Percentiles rank a stretch among this genome's conserved stretches.
Conservation (phyloP, 2,329 filamentous ascomycete genomes). For the Sporothrix luriei region DNA sequence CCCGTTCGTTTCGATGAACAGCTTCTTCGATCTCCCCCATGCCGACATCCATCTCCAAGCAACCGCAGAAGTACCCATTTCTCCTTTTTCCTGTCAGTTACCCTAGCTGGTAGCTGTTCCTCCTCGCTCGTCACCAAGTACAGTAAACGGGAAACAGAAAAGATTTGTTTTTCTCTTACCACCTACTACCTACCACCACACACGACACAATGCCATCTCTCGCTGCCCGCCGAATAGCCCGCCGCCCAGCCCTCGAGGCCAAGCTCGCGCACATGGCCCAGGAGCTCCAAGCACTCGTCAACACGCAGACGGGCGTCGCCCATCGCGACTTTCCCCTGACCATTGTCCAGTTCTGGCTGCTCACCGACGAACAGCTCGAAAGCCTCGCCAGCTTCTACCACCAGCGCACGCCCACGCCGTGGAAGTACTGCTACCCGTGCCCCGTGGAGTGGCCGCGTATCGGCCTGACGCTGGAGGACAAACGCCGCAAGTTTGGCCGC, state of each 20-base stretch:
- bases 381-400: slow-evolving; percentile 72
- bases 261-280: slow-evolving; percentile 69
- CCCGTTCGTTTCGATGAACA: not conserved
- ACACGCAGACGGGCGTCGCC: slow-evolving; percentile 61
- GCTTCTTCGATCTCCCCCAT: not conserved
- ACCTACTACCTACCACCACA: not conserved
- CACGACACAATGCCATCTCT: slow-evolving; percentile 35
- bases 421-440: slow-evolving; percentile 64
- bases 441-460: slow-evolving; percentile 64
- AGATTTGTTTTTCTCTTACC: not conserved
- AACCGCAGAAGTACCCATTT: not conserved
- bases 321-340: slow-evolving; percentile 67
- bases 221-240: slow-evolving; percentile 46
- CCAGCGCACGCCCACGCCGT: slow-evolving; percentile 62
- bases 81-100: not conserved
- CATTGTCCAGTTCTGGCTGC: slow-evolving; percentile 71
- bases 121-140: not conserved
- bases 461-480: slow-evolving; percentile 61
- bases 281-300: slow-evolving; percentile 66
- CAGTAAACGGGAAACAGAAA: not conserved
- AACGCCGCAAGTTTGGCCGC: slow-evolving; percentile 69
- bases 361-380: slow-evolving; percentile 72
- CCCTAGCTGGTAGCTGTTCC: slow-evolving; percentile 10
- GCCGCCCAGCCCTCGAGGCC: slow-evolving; percentile 56
- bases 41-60: not conserved